Conservation (phyloP, 2,329 filamentous ascomycete genomes). For the Phialocephala subalpina region DNA sequence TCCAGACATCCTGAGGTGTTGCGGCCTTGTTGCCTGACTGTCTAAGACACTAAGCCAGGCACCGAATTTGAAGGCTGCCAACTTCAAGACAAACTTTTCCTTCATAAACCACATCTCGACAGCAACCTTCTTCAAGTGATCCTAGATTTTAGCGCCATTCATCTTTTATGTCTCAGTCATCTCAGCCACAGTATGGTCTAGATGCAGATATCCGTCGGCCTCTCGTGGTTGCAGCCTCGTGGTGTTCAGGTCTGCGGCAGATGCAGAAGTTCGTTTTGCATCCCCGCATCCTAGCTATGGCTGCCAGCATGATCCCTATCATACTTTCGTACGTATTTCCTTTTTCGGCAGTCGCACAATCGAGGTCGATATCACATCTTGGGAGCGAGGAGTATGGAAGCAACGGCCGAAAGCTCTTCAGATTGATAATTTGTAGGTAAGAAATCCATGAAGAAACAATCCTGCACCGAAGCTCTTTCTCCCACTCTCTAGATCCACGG, state of each 20-base stretch:
- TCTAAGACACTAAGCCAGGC: background rate
- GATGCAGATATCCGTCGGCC: background rate
- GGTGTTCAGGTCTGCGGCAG: background rate
- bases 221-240: background rate
- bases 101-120: background rate
- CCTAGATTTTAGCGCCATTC: background rate
- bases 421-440: background rate
- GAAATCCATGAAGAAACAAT: background rate
- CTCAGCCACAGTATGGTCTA: background rate
- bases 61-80: background rate
- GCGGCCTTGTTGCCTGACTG: background rate
- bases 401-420: background rate
- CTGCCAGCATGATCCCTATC: constrained; percentile 1
- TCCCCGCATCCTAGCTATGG: background rate
- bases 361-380: background rate
- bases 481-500: background rate
- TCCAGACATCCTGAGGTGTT: background rate
- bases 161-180: background rate
- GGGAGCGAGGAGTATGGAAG: no score
- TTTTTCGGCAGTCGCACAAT: background rate
- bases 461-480: background rate
- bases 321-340: background rate
- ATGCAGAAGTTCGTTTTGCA: background rate
- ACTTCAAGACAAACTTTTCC: background rate
- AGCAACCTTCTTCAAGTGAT: background rate